A percentile compares a stretch with the other conserved stretches of the same genome.
phyloP scores from a whole-genome alignment of 495 filamentous ascomycete species.

The Cercophora sp. region DNA sequence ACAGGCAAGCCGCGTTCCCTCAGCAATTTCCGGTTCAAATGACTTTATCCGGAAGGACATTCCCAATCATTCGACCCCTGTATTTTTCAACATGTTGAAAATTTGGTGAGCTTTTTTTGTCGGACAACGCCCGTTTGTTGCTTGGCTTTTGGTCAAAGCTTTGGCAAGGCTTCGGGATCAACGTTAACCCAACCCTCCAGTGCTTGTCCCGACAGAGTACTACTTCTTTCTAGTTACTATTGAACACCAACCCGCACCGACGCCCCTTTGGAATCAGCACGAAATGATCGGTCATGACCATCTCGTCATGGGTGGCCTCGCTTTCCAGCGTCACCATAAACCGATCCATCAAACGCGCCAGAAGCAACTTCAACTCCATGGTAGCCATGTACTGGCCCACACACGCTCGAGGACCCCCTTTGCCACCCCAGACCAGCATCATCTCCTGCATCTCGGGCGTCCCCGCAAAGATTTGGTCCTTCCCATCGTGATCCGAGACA shows the following conservation, averaged over 20 bases:
- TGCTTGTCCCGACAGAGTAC: too few relatives aligned
- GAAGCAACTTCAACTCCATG: conserved; percentile 14
- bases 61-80: too few relatives aligned
- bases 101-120: too few relatives aligned
- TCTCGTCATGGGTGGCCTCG: conserved; percentile 9
- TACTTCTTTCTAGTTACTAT: too few relatives aligned
- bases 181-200: too few relatives aligned
- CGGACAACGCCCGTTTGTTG: too few relatives aligned
- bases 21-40: too few relatives aligned
- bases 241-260: conserved; percentile 8
- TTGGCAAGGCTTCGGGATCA: too few relatives aligned
- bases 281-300: conserved; percentile 18
- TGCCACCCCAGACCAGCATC: conserved; percentile 6
- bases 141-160: too few relatives aligned
- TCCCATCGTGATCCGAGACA: not conserved
- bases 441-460: conserved; percentile 12
- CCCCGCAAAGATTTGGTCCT: not conserved
- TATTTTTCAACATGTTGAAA: too few relatives aligned
- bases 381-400: conserved; percentile 10
- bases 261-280: conserved; percentile 8
- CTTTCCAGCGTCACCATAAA: conserved; percentile 4
- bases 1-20: too few relatives aligned
- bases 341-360: not conserved
- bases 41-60: too few relatives aligned
- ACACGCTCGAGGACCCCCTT: conserved; percentile 4